These are phyloP conservation scores for Trametes punicea DNA, from an alignment of 768 basidiomycete species.

Conservation along the genomic window DNA sequence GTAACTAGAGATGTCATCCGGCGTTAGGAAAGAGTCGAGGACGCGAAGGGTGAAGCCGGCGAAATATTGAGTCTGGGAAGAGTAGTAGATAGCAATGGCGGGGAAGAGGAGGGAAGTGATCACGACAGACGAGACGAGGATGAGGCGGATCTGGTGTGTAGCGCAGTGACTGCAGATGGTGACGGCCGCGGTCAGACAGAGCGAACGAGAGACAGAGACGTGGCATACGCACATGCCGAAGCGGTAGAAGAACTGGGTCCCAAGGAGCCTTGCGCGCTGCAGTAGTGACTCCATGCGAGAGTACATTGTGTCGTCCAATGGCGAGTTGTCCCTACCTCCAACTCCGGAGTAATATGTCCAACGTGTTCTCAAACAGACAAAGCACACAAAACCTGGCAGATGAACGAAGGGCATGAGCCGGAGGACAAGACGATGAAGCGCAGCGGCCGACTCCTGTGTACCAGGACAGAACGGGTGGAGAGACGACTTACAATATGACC, in stretches of 20 bases:
- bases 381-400: not conserved
- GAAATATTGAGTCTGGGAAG: slow-evolving; percentile 60
- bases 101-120: slow-evolving; percentile 89
- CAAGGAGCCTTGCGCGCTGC: slow-evolving; percentile 37
- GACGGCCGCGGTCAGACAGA: not conserved
- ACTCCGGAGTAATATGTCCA: not conserved
- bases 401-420: not conserved
- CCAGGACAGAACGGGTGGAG: no score
- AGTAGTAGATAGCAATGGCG: slow-evolving; percentile 81
- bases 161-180: slow-evolving; percentile 69
- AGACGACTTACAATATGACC: not conserved
- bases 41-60: slow-evolving; percentile 52
- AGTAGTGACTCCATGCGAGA: slow-evolving; percentile 20
- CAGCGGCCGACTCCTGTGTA: not conserved
- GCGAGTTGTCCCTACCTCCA: not conserved
- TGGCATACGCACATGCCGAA: slow-evolving; percentile 70
- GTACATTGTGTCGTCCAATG: slow-evolving; percentile 20
- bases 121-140: slow-evolving; percentile 82
- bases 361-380: not conserved
- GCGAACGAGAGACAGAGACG: not conserved
- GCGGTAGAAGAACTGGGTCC: slow-evolving; percentile 56
- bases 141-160: slow-evolving; percentile 85
- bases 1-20: slow-evolving; percentile 49
- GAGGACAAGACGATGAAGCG: not conserved
- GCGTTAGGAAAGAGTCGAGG: slow-evolving; percentile 59